Base-by-base conservation (phyloP, 2,329 filamentous ascomycete genomes). In the Fusarium anthophilum region DNA sequence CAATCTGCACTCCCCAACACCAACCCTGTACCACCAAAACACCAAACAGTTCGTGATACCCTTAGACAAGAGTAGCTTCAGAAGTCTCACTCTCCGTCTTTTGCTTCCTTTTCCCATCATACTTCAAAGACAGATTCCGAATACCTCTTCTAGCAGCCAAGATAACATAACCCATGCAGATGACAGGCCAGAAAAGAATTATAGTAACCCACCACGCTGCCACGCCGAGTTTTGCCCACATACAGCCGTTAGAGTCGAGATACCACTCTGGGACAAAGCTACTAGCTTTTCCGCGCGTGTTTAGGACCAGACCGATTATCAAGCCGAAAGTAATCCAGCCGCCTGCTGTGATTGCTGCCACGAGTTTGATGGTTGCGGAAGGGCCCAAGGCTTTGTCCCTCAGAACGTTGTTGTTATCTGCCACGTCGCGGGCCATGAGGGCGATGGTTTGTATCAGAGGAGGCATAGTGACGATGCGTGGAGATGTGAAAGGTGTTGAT, bases 111-210 rank as follows among this genome's bases (percentile, higher is more conserved):
- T 87, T 71, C 81, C 85, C 84, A 83, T 75, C 86, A n/a, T 86
- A 77, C 85, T 67, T 84, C 87, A 73, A 82, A 88, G 37, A 82
- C 82, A n/a, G 32, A 80, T 81, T 10, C 67, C 79, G 55, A 80
- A 80, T 39, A 72, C 60, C 48, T n/a, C 55, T 69, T 20, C 82
- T 12, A 84, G 84, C 4, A 84, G 89, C 96, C 84, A 88, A 97
- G 35, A 87, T 91, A 78, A 92, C 91, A 74, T 89, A 91, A 77
- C 95, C 93, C 1, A 86, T 84, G 57, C 90, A 86, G 75, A 94
- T 96, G 76, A 85, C 86, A 8, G 91, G 91, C 66, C 81, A 82
- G n/a, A 79, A 64, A 43, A 81, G 44, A 28, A 82, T 28, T 4
- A 81, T 74, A 5, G 63, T 73, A 3, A 65, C 20, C 81, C 80